A percentile compares a stretch with the other conserved stretches of the same genome.
Evolutionary conservation across 148 eudicot genomes (phyloP).

Genomic region (Salicornia ramosissima): DNA sequence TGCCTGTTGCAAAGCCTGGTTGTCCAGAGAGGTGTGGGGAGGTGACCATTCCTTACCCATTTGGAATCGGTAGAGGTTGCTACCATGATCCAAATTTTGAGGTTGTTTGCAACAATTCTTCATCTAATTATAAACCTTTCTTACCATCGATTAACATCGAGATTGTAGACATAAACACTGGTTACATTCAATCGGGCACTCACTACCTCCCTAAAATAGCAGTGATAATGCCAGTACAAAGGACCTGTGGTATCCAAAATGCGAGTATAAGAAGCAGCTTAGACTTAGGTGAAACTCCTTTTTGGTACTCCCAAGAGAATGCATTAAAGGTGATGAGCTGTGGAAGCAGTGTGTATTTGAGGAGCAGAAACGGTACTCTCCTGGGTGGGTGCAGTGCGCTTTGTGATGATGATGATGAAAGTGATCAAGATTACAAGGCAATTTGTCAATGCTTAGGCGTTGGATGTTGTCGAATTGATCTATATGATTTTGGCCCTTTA

Average conservation of each 20-base stretch:
- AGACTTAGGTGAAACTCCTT: background rate
- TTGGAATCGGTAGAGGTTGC: constrained; percentile 33
- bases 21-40: constrained; percentile 26
- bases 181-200: too few species aligned
- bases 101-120: constrained; percentile 26
- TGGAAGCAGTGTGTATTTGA: background rate
- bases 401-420: background rate
- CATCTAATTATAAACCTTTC: constrained; percentile 18
- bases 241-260: constrained; percentile 13
- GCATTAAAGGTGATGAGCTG: background rate
- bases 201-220: too few species aligned
- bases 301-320: background rate
- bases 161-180: constrained; percentile 20
- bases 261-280: background rate
- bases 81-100: constrained; percentile 11
- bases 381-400: background rate
- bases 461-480: background rate
- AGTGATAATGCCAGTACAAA: background rate
- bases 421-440: too few species aligned
- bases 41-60: constrained; percentile 34
- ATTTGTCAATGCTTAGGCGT: background rate
- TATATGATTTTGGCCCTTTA: background rate
- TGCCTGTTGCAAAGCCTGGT: constrained; percentile 22
- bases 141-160: constrained; percentile 11
- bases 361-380: background rate